Evolutionary conservation across 164 flowering plant species (phyloP).

Genomic region (Brasenia schreberi): DNA sequence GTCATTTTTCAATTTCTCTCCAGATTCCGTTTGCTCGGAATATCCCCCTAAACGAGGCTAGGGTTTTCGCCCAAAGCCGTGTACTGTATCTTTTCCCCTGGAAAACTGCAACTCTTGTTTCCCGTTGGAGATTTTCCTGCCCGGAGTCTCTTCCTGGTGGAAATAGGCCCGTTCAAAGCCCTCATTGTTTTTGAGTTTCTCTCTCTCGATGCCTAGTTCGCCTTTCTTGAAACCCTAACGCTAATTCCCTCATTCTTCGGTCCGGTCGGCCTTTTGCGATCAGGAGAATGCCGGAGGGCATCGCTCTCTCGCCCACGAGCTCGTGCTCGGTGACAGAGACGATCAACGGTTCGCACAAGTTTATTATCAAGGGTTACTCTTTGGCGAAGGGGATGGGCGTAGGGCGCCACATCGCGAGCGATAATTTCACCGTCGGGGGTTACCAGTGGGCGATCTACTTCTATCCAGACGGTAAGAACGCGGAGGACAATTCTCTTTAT

Average conservation of each 20-base stretch:
- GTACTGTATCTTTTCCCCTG: background rate
- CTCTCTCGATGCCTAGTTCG: background rate
- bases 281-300: constrained; percentile 2
- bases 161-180: background rate
- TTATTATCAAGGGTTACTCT: constrained; percentile 73
- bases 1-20: background rate
- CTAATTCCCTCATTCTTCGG: background rate
- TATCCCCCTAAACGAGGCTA: background rate
- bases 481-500: constrained; percentile 72
- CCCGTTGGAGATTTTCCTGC: background rate
- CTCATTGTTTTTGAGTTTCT: background rate
- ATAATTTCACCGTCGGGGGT: constrained; percentile 70
- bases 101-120: background rate
- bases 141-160: background rate
- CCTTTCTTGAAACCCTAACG: background rate
- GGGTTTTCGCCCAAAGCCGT: background rate
- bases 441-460: constrained; percentile 67
- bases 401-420: constrained; percentile 84
- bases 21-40: background rate
- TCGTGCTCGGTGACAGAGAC: constrained; percentile 63
- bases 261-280: background rate
- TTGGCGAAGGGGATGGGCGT: constrained; percentile 86
- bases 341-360: constrained; percentile 76
- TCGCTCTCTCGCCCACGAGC: constrained; percentile 33
- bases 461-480: constrained; percentile 51